Conservation (phyloP, 352 stramenopile genomes). For the Globisporangium rhizosaccharum region DNA sequence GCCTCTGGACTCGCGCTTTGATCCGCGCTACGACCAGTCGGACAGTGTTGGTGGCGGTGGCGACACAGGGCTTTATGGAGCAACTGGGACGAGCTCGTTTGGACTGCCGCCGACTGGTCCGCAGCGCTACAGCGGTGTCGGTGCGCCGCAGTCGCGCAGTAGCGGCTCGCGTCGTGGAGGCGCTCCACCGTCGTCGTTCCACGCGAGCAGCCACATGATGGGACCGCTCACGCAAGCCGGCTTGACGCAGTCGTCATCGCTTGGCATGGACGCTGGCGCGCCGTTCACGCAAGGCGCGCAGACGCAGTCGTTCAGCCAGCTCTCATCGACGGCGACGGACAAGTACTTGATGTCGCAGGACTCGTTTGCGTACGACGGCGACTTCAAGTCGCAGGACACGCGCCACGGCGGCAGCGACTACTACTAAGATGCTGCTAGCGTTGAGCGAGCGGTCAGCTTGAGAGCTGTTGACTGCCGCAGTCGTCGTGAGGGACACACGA, state of each 20-base stretch:
- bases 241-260: slow-evolving; percentile 55
- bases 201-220: slow-evolving; percentile 19
- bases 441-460: not conserved
- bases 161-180: slow-evolving; percentile 22
- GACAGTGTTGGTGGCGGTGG: slow-evolving; percentile 4
- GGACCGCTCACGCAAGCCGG: slow-evolving; percentile 75
- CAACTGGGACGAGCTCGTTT: slow-evolving; percentile 2
- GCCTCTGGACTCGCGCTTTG: slow-evolving; percentile 80
- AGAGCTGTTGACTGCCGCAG: too few species aligned
- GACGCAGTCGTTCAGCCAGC: slow-evolving; percentile 83
- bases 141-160: slow-evolving; percentile 5
- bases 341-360: slow-evolving; percentile 86
- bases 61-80: slow-evolving; percentile 9
- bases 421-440: slow-evolving; percentile 37
- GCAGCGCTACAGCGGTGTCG: slow-evolving; percentile 20
- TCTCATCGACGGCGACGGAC: slow-evolving; percentile 43
- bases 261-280: slow-evolving; percentile 41
- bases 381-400: slow-evolving; percentile 82
- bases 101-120: slow-evolving; percentile 35
- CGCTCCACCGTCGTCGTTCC: slow-evolving; percentile 3
- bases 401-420: slow-evolving; percentile 48
- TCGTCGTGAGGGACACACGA: too few species aligned
- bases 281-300: slow-evolving; percentile 78
- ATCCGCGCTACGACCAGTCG: slow-evolving; percentile 71
- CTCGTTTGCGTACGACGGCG: slow-evolving; percentile 65